phyloP scores from a whole-genome alignment of 495 filamentous ascomycete genomes.

The Podospora australis region DNA sequence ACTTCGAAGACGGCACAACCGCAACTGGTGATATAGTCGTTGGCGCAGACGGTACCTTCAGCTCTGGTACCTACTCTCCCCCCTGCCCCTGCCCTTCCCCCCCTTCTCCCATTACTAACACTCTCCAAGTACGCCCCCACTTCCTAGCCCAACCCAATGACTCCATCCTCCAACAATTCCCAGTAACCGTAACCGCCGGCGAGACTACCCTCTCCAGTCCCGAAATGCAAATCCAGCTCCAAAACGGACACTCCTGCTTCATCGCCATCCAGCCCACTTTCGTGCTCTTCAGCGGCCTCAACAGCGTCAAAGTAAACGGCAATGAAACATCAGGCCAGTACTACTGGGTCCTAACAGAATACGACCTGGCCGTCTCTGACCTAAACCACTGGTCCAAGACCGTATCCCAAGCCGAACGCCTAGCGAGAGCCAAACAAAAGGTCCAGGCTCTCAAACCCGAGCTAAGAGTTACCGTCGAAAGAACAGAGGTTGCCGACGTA shows the following conservation, averaged over 20 bases:
- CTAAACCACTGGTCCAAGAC: slow-evolving; percentile 20
- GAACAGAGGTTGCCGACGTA: slow-evolving; percentile 10
- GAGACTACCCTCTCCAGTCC: slow-evolving; percentile 18
- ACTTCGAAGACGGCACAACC: slow-evolving; percentile 64
- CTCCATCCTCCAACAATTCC: slow-evolving; percentile 15
- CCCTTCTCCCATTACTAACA: no score
- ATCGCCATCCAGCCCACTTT: slow-evolving; percentile 5
- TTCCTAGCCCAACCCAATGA: slow-evolving; percentile 22
- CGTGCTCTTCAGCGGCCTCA: slow-evolving; percentile 25
- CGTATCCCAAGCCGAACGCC: slow-evolving; percentile 14
- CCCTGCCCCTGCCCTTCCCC: no score
- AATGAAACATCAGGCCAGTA: slow-evolving; percentile 13
- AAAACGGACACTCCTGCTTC: slow-evolving; percentile 22
- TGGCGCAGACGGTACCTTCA: slow-evolving; percentile 43
- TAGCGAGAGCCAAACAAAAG: slow-evolving; percentile 12
- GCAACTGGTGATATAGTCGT: slow-evolving; percentile 39
- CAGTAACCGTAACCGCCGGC: slow-evolving; percentile 15
- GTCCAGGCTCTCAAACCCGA: slow-evolving; percentile 11
- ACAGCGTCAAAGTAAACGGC: slow-evolving; percentile 1
- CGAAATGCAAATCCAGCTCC: slow-evolving; percentile 23
- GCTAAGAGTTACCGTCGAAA: slow-evolving; percentile 18
- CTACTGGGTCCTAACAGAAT: slow-evolving; percentile 21
- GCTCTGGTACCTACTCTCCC: no score
- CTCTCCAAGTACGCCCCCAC: slow-evolving; percentile 28
- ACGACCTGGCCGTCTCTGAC: slow-evolving; percentile 9